phyloP scores from a whole-genome alignment of 1,284 basidiomycete genomes.

The Puccinia horiana region DNA sequence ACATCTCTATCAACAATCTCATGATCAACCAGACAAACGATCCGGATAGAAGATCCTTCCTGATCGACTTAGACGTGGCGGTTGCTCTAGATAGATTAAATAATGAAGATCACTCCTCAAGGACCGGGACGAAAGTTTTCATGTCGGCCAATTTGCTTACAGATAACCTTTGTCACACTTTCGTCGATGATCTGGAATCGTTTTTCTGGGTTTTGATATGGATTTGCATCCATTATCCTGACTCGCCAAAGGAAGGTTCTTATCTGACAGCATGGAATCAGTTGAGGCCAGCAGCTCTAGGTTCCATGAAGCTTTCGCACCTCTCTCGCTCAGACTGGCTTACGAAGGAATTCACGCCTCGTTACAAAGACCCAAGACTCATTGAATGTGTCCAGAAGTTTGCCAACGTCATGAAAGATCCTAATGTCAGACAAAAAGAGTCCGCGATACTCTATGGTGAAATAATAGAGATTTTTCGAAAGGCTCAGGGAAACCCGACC shows the following conservation, averaged over 20 bases:
- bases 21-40: not conserved
- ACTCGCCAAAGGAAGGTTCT: too few species aligned
- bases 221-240: not conserved
- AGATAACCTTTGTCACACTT: not conserved
- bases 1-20: not conserved
- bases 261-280: too few species aligned
- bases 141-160: not conserved
- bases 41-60: not conserved
- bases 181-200: not conserved
- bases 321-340: too few species aligned
- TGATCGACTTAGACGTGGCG: slow-evolving; percentile 1
- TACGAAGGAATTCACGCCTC: too few species aligned
- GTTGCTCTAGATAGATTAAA: not conserved
- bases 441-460: too few species aligned
- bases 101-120: not conserved
- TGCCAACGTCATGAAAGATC: too few species aligned
- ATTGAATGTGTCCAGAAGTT: too few species aligned
- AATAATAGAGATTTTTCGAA: too few species aligned
- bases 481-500: not conserved
- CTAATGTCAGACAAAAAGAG: too few species aligned
- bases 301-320: too few species aligned
- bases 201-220: slow-evolving; percentile 6
- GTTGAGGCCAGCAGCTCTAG: too few species aligned
- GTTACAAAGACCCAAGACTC: too few species aligned
- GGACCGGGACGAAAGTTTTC: not conserved